Percentiles rank a stretch among this genome's conserved stretches.
phyloP scores from a whole-genome alignment of 768 basidiomycete genomes.

The Leucogyrophana mollusca region DNA sequence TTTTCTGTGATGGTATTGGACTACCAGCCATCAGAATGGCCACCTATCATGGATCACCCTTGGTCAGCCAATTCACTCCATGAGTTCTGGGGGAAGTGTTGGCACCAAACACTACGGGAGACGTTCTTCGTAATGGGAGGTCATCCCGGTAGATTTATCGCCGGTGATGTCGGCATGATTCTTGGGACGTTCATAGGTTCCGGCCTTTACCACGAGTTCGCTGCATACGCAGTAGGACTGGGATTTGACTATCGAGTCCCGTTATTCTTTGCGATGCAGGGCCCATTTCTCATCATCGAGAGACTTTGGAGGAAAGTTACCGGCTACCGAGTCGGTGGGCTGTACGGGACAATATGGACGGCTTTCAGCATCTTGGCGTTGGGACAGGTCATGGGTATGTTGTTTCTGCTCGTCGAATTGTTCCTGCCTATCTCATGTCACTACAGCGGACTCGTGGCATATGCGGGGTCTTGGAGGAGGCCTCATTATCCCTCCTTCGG shows the following conservation, averaged over 20 bases:
- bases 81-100: constrained; percentile 69
- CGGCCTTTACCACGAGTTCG: constrained; percentile 71
- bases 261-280: constrained; percentile 71
- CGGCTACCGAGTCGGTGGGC: constrained; percentile 59
- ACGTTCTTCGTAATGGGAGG: constrained; percentile 75
- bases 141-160: constrained; percentile 52
- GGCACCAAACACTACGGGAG: constrained; percentile 76
- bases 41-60: constrained; percentile 69
- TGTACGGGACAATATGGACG: constrained; percentile 64
- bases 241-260: constrained; percentile 56
- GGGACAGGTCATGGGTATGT: constrained; percentile 67
- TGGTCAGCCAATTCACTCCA: constrained; percentile 70
- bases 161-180: constrained; percentile 62
- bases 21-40: constrained; percentile 62
- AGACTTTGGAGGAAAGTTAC: constrained; percentile 57
- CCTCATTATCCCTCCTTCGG: constrained; percentile 55
- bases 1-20: constrained; percentile 54
- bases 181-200: constrained; percentile 76
- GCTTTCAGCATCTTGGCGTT: constrained; percentile 58
- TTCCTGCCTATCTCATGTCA: constrained; percentile 2
- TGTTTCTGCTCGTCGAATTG: background rate
- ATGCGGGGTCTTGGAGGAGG: constrained; percentile 66
- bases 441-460: constrained; percentile 70
- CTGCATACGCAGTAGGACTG: constrained; percentile 61
- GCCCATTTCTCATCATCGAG: constrained; percentile 60